Conservation (phyloP, 2,329 filamentous ascomycete species). For the Trichoderma pleuroti region DNA sequence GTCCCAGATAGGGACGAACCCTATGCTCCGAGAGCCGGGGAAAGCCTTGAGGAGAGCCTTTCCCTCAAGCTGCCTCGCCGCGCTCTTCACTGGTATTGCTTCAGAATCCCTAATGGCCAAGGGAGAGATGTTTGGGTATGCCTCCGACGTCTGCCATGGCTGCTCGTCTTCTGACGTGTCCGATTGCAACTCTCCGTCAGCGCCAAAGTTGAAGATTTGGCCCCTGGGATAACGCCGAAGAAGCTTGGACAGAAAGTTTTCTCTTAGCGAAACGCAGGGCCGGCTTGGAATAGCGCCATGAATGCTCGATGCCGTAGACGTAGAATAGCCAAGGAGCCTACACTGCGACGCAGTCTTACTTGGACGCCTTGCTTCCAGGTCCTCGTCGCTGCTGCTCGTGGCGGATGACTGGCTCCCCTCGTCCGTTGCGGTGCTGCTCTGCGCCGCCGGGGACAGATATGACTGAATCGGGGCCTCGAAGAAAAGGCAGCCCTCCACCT, state of each 20-base stretch:
- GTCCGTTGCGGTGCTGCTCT: background rate
- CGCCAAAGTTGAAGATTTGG: slow-evolving; percentile 44
- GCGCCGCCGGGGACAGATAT: slow-evolving; percentile 6
- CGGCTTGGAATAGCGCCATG: slow-evolving; percentile 25
- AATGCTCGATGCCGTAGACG: slow-evolving; percentile 32
- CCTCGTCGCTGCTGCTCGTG: slow-evolving; percentile 26
- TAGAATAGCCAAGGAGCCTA: slow-evolving; percentile 39
- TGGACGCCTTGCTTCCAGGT: background rate
- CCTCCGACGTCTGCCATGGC: background rate
- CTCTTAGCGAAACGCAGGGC: slow-evolving; percentile 30
- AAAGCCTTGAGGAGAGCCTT: slow-evolving; percentile 35
- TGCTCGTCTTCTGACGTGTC: slow-evolving; percentile 29
- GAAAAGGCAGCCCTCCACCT: slow-evolving; percentile 37
- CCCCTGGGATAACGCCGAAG: slow-evolving; percentile 45
- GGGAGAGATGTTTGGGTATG: background rate
- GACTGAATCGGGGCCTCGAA: slow-evolving; percentile 34
- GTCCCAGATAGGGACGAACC: slow-evolving; percentile 49
- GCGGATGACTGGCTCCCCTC: slow-evolving; percentile 22
- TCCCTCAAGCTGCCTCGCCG: slow-evolving; percentile 22
- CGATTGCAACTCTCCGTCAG: slow-evolving; percentile 34
- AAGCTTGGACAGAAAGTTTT: slow-evolving; percentile 39
- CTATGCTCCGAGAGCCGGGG: slow-evolving; percentile 43
- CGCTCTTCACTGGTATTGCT: background rate
- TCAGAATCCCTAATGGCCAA: background rate
- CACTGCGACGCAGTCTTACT: slow-evolving; percentile 24